Evolutionary conservation across 2,329 filamentous ascomycete species (phyloP).

Genomic region (Hypoxylon sp.): DNA sequence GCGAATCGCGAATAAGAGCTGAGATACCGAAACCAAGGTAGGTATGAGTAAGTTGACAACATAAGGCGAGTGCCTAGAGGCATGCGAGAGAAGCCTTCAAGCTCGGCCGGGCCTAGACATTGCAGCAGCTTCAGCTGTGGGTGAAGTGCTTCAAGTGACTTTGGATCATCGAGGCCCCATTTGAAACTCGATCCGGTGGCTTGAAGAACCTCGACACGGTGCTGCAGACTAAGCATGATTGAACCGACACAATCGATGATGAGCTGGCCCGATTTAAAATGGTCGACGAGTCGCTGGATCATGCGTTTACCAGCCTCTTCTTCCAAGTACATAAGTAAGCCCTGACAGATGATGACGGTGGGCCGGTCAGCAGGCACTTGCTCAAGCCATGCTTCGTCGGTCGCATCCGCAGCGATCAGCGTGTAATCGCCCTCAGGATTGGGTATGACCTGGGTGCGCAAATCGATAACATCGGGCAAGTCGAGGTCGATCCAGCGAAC

Average conservation of each 20-base stretch:
- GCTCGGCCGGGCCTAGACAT: conserved; percentile 35
- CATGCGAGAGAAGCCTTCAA: conserved; percentile 31
- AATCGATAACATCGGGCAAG: conserved; percentile 54
- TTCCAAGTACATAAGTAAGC: conserved; percentile 53
- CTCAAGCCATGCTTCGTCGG: conserved; percentile 51
- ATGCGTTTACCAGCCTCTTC: conserved; percentile 47
- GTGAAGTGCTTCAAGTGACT: conserved; percentile 45
- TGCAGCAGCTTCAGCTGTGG: conserved; percentile 45
- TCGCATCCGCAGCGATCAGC: conserved; percentile 49
- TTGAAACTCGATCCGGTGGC: conserved; percentile 45
- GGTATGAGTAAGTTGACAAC: conserved; percentile 36
- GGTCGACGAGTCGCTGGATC: conserved; percentile 46
- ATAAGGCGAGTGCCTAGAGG: conserved; percentile 32
- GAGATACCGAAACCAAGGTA: conserved; percentile 43
- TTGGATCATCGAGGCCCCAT: conserved; percentile 49
- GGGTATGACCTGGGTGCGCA: conserved; percentile 51
- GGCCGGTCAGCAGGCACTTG: conserved; percentile 53
- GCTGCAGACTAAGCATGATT: conserved; percentile 37
- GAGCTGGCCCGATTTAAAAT: conserved; percentile 51
- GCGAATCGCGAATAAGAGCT: conserved; percentile 39
- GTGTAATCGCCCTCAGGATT: conserved; percentile 49
- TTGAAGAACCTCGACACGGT: conserved; percentile 30
- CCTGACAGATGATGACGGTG: conserved; percentile 54
- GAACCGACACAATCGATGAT: conserved; percentile 49
- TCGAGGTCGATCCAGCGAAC: conserved; percentile 57